A percentile compares a stretch with the other conserved stretches of the same genome.
phyloP scores from a whole-genome alignment of 2,329 filamentous ascomycete species.

The Penicillium sp. region DNA sequence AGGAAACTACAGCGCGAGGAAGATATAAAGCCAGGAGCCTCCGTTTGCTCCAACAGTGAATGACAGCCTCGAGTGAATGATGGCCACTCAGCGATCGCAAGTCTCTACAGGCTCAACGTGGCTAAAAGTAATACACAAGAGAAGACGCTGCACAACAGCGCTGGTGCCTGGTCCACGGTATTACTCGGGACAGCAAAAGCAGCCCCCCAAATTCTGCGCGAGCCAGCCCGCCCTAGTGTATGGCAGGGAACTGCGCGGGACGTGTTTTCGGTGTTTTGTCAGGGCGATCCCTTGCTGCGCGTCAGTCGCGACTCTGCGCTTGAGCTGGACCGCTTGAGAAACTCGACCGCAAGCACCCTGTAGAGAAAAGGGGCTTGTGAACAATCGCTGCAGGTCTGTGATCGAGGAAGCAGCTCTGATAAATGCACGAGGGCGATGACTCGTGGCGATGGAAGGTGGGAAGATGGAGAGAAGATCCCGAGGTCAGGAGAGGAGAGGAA shows the following conservation, averaged over 20 bases:
- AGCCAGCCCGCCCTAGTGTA: neutral
- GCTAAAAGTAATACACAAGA: conserved; percentile 44
- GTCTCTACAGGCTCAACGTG: conserved; percentile 43
- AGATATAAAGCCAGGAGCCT: conserved; percentile 8
- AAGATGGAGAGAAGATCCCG: conserved; percentile 2
- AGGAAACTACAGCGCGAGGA: conserved; percentile 35
- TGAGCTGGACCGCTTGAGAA: conserved; percentile 32
- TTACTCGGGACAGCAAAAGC: conserved; percentile 32
- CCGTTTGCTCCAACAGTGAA: conserved; percentile 19
- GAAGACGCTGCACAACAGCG: conserved; percentile 32
- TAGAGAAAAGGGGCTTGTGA: neutral
- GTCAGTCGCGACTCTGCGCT: conserved; percentile 25
- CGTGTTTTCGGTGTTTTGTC: conserved; percentile 14
- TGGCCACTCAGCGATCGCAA: conserved; percentile 28
- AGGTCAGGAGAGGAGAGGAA: conserved; percentile 9
- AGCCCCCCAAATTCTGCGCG: conserved; percentile 23
- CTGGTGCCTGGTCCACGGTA: conserved; percentile 32
- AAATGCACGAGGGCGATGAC: conserved; percentile 5
- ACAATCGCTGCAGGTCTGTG: neutral
- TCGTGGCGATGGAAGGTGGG: neutral
- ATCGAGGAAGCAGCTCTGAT: neutral
- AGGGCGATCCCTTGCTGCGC: conserved; percentile 28
- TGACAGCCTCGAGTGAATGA: conserved; percentile 16
- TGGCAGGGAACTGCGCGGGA: neutral
- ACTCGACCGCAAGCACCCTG: conserved; percentile 3